Evolutionary conservation across 805 yeast species (phyloP), one percentile per base, ranked within the genome.

Genomic region (Ogataea methanolica): DNA sequence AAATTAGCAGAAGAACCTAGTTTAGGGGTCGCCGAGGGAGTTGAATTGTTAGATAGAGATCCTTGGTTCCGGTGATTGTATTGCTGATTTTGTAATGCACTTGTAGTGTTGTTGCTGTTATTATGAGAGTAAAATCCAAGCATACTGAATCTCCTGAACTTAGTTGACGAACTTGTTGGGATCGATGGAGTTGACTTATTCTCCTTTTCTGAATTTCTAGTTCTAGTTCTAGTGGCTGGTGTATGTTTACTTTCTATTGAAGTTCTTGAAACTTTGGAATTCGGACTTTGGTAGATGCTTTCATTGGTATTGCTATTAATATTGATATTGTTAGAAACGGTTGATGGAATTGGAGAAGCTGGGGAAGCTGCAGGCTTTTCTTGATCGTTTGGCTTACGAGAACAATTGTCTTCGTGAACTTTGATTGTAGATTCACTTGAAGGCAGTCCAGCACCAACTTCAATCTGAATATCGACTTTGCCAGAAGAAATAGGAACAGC

Each of bases 111-210:
- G 33, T 43, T 48, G 39, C 42, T 41, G 37, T 35, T 41, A 17
- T 39, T 53, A 34, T 50, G 52, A 5, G 60, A 49, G 43, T 65
- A 65, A 46, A 65, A 65, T 17, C 63, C 60, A 8, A 65, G 51
- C 54, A 65, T 58, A 52, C 69, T 65, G 49, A 65, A 65, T 45
- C 69, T 52, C 44, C 59, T 65, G 50, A 55, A 61, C 44, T 59
- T 65, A 2, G 59, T 51, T 4, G 59, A 47, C 12, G 56, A 22
- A 21, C 49, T 26, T 35, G 3, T 45, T 21, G 19, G 49, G 33
- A 48, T 37, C 12, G 50, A 43, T 12, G 51, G 22, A 4, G 52
- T 29, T 21, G 44, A 23, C 38, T 49, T 49, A 40, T 59, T 59
- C 46, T 59, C 63, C 48, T 59, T 59, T 48, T 59, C 63, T 11